phyloP scores from a whole-genome alignment of 164 flowering plant species.

The Cinnamomum chago region DNA sequence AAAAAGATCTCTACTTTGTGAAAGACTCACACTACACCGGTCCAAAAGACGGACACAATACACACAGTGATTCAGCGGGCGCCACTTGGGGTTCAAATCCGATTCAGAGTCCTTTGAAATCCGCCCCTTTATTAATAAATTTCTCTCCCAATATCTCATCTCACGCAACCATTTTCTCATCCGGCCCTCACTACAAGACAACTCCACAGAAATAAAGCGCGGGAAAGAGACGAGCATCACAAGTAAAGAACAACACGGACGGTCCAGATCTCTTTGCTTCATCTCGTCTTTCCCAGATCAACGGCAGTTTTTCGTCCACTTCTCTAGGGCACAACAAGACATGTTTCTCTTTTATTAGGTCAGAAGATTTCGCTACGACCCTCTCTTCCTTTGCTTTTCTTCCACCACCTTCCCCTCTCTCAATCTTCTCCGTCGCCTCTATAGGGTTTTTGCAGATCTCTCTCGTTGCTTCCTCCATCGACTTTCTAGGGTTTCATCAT shows the following conservation, averaged over 20 bases:
- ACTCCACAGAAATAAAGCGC: slow-evolving; percentile 9
- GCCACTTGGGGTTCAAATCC: slow-evolving; percentile 30
- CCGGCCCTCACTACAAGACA: neutral
- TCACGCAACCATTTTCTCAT: slow-evolving; percentile 29
- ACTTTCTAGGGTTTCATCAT: neutral
- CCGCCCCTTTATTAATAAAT: neutral
- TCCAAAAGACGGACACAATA: no score
- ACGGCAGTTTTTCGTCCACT: neutral
- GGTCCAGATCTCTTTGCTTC: neutral
- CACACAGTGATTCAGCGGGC: slow-evolving; percentile 33
- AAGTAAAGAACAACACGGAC: neutral
- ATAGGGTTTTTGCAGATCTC: neutral
- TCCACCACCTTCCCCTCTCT: neutral
- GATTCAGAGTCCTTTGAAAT: slow-evolving; percentile 30
- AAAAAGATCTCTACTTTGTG: no score
- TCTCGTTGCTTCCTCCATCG: neutral
- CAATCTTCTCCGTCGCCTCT: neutral
- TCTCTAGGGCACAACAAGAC: slow-evolving; percentile 14
- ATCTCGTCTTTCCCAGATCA: neutral
- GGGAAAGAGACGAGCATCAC: slow-evolving; percentile 3
- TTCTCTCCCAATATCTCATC: slow-evolving; percentile 35
- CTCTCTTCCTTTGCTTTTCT: neutral
- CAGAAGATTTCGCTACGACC: neutral
- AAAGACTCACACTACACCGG: no score
- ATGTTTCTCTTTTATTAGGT: neutral